A percentile compares a stretch with the other conserved stretches of the same genome.
Evolutionary conservation across 108 stramenopile species (phyloP).

Genomic region (Epipyxis sp.): DNA sequence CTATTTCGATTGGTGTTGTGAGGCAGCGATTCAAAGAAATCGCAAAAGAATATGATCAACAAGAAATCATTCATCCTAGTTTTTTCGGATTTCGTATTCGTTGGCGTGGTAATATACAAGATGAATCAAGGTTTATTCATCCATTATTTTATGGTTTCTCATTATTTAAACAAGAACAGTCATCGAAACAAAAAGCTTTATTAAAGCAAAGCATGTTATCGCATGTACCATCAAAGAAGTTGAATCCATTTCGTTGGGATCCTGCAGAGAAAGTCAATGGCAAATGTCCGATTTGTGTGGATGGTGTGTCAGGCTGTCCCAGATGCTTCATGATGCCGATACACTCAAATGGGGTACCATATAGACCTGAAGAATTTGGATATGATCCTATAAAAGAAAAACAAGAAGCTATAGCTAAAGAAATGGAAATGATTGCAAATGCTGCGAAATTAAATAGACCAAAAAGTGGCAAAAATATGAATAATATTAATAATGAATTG

Average conservation of each 20-base stretch:
- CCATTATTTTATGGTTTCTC: conserved; percentile 2
- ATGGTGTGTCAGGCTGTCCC: conserved; percentile 22
- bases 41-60: conserved; percentile 24
- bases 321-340: conserved; percentile 12
- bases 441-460: background rate
- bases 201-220: background rate
- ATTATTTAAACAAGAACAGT: background rate
- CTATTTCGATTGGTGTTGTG: conserved; percentile 15
- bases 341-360: background rate
- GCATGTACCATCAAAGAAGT: background rate
- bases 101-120: conserved; percentile 7
- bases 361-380: background rate
- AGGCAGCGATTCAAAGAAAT: conserved; percentile 20
- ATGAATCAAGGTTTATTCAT: conserved; percentile 24
- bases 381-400: too few species aligned
- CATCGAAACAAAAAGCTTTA: background rate
- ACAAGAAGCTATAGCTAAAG: background rate
- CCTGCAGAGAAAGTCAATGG: background rate
- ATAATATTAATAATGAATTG: background rate
- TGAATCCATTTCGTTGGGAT: conserved; percentile 7
- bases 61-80: background rate
- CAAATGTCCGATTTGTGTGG: conserved; percentile 10
- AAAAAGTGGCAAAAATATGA: background rate
- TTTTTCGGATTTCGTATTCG: conserved; percentile 25
- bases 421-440: background rate